phyloP scores from a whole-genome alignment of 2,329 filamentous ascomycete species.

The Phaeosphaeriaceae sp. region DNA sequence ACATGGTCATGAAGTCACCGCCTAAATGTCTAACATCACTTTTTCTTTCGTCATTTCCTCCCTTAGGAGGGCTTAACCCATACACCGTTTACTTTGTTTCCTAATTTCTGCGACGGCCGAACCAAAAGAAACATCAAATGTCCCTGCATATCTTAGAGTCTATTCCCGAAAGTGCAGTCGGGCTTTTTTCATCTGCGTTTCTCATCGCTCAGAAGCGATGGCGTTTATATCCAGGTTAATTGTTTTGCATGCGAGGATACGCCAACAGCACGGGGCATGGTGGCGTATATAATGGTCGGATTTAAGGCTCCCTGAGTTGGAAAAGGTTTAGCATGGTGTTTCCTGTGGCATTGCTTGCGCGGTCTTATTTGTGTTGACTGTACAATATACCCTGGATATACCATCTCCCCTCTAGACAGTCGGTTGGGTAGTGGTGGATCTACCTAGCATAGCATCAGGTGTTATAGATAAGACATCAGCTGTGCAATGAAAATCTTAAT shows the following conservation, averaged over 20 bases:
- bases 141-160: conserved; percentile 20
- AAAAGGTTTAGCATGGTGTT: conserved; percentile 22
- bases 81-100: conserved; percentile 14
- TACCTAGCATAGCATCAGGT: neutral
- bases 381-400: conserved; percentile 47
- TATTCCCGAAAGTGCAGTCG: conserved; percentile 23
- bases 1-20: conserved; percentile 25
- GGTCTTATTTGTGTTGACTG: conserved; percentile 23
- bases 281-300: conserved; percentile 11
- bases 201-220: conserved; percentile 32
- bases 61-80: conserved; percentile 10
- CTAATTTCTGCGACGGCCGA: conserved; percentile 25
- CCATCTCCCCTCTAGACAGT: conserved; percentile 45
- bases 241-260: conserved; percentile 15
- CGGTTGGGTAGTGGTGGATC: conserved; percentile 1
- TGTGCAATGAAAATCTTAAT: neutral
- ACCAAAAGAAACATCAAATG: conserved; percentile 20
- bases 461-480: neutral
- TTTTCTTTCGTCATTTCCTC: conserved; percentile 10
- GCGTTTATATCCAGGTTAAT: conserved; percentile 23
- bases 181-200: conserved; percentile 17
- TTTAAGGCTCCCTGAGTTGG: conserved; percentile 1
- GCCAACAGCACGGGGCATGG: conserved; percentile 15
- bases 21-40: conserved; percentile 10
- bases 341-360: conserved; percentile 21